Conservation (phyloP, 371 early-diverging fungal species). For the Mortierella sp. region DNA sequence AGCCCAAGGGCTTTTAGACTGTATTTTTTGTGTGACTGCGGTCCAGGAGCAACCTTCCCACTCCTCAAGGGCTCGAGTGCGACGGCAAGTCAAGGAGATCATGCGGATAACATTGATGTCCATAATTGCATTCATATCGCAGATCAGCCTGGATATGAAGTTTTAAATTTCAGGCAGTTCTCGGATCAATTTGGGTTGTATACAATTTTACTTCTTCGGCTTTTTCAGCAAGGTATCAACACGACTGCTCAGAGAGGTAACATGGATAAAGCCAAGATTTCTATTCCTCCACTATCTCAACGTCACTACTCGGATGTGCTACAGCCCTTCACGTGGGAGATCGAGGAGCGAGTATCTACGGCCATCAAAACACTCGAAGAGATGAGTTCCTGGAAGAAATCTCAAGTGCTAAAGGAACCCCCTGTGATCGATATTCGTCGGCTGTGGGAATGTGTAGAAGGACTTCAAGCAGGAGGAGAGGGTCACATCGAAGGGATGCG, state of each 20-base stretch:
- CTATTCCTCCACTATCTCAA: slow-evolving; percentile 20
- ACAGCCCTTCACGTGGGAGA: slow-evolving; percentile 38
- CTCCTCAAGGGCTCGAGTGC: background rate
- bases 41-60: slow-evolving; percentile 20
- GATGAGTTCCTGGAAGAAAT: background rate
- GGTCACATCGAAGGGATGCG: slow-evolving; percentile 14
- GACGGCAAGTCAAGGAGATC: background rate
- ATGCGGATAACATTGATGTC: background rate
- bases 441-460: slow-evolving; percentile 37
- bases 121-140: slow-evolving; percentile 38
- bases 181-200: slow-evolving; percentile 14
- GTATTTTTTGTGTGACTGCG: slow-evolving; percentile 36
- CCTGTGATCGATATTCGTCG: slow-evolving; percentile 21
- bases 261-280: background rate
- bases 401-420: background rate
- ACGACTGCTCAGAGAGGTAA: background rate
- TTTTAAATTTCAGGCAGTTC: slow-evolving; percentile 23
- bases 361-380: slow-evolving; percentile 23
- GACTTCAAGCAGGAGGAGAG: slow-evolving; percentile 9
- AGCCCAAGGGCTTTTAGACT: slow-evolving; percentile 12
- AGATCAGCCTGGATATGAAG: slow-evolving; percentile 23
- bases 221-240: slow-evolving; percentile 14
- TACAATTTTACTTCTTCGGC: slow-evolving; percentile 16
- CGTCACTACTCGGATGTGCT: slow-evolving; percentile 24
- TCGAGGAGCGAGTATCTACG: slow-evolving; percentile 32